phyloP scores from a whole-genome alignment of 306 rosid genomes.

The Trifolium fragiferum region DNA sequence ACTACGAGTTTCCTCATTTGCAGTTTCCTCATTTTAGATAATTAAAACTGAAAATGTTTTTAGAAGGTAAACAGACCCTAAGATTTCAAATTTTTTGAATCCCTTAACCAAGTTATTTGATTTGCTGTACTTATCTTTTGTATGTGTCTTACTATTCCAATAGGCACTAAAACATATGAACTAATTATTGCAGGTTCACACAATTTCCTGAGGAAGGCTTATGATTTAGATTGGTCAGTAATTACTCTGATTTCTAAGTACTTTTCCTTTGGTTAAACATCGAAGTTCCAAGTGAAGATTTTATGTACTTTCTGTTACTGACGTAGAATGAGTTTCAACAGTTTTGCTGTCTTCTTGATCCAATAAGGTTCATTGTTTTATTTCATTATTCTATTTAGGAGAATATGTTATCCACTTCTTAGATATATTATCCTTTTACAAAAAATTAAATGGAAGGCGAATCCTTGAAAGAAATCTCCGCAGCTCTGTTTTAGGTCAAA shows the following conservation, averaged over 20 bases:
- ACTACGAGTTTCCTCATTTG: no score
- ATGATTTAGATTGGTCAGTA: neutral
- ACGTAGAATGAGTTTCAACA: neutral
- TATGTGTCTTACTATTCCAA: neutral
- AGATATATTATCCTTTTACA: neutral
- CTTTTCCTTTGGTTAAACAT: neutral
- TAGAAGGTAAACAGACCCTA: no score
- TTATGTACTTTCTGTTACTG: neutral
- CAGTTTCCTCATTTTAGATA: no score
- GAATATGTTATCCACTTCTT: neutral
- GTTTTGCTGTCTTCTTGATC: neutral
- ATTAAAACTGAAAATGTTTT: no score
- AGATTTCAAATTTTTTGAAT: neutral
- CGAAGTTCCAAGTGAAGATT: neutral
- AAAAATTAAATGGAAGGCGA: neutral
- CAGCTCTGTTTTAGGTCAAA: no score
- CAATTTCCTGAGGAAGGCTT: neutral
- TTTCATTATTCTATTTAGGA: neutral
- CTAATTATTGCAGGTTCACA: neutral
- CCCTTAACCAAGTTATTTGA: neutral
- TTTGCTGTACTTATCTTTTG: neutral
- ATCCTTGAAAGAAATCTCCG: neutral
- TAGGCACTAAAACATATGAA: neutral
- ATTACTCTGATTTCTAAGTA: neutral
- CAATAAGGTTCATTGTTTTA: neutral